Percentiles rank a stretch among this genome's conserved stretches.
Conservation (phyloP, 768 basidiomycete genomes). For the Pisolithus microcarpus region DNA sequence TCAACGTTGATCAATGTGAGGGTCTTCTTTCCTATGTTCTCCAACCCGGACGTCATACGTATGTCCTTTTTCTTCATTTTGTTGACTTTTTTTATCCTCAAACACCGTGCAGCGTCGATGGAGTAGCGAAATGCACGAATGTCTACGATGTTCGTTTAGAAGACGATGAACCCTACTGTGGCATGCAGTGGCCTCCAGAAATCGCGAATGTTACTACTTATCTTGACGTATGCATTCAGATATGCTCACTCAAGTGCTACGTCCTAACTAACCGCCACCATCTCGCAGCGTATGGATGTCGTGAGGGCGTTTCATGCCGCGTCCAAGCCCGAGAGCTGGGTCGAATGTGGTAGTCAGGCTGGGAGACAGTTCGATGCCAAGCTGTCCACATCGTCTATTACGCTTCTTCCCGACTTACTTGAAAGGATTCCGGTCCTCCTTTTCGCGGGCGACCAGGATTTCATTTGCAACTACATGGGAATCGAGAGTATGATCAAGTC, state of each 20-base stretch:
- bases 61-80: constrained; percentile 3
- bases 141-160: constrained; percentile 92
- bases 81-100: not conserved
- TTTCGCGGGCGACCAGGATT: constrained; percentile 92
- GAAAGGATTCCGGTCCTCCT: constrained; percentile 79
- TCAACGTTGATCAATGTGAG: constrained; percentile 54
- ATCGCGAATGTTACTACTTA: constrained; percentile 68
- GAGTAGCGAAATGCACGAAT: constrained; percentile 75
- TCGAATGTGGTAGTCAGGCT: constrained; percentile 73
- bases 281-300: constrained; percentile 67
- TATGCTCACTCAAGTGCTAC: not conserved
- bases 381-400: constrained; percentile 61
- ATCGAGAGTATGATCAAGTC: constrained; percentile 77
- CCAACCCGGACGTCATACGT: constrained; percentile 19
- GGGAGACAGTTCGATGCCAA: constrained; percentile 51
- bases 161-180: constrained; percentile 81
- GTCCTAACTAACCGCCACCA: not conserved
- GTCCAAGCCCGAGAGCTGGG: constrained; percentile 73
- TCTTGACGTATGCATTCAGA: constrained; percentile 56
- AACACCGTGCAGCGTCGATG: constrained; percentile 48
- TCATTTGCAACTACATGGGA: constrained; percentile 95
- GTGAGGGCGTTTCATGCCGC: constrained; percentile 75
- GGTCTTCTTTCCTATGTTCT: constrained; percentile 43
- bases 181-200: constrained; percentile 97
- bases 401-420: constrained; percentile 70